Conservation (phyloP, 495 filamentous ascomycete genomes). For the Penicillium pulvis region DNA sequence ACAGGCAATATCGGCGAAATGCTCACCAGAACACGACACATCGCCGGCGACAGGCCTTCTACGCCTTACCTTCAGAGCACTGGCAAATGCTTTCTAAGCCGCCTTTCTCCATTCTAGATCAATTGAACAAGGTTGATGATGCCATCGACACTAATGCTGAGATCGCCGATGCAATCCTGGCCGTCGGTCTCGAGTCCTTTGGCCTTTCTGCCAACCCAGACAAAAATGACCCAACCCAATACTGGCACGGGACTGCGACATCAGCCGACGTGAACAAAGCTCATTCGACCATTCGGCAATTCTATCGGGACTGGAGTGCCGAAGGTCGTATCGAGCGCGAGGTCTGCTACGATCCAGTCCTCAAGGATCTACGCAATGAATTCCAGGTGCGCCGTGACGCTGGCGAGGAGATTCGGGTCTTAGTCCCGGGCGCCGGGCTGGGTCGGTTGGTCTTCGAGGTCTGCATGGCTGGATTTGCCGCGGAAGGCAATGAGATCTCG, state of each 20-base stretch:
- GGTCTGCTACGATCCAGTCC: constrained; percentile 72
- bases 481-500: constrained; percentile 94
- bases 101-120: constrained; percentile 80
- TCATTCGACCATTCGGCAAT: constrained; percentile 83
- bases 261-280: constrained; percentile 82
- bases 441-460: constrained; percentile 87
- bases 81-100: constrained; percentile 76
- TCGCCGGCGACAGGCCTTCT: constrained; percentile 85
- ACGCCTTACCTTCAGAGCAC: constrained; percentile 79
- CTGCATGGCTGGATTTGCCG: constrained; percentile 68
- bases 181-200: constrained; percentile 65
- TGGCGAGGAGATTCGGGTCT: constrained; percentile 56
- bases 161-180: constrained; percentile 74
- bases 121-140: constrained; percentile 75
- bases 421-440: constrained; percentile 89
- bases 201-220: constrained; percentile 44
- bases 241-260: constrained; percentile 69
- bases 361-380: constrained; percentile 60
- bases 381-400: constrained; percentile 40
- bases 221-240: constrained; percentile 35
- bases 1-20: constrained; percentile 77
- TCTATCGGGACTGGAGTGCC: constrained; percentile 92
- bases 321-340: constrained; percentile 74
- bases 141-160: constrained; percentile 89
- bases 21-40: constrained; percentile 90